These are phyloP conservation scores for Suhomyces sp. DNA, from an alignment of 805 yeast species.

Conservation along the genomic window DNA sequence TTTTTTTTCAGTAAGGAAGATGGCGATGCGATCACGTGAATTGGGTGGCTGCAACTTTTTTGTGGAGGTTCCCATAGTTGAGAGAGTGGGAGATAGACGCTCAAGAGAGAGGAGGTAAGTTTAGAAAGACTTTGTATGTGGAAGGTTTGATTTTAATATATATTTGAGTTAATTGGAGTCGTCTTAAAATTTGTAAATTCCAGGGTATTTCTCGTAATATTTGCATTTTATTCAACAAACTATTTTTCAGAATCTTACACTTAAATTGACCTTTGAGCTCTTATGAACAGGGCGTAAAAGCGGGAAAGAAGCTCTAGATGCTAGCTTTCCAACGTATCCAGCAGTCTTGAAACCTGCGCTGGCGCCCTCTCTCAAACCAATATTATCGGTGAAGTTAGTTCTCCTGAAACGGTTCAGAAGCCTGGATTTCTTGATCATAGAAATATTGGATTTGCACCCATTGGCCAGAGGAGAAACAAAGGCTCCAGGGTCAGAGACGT, in stretches of 20 bases:
- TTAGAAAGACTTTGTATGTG: too few relatives aligned
- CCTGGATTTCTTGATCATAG: slow-evolving; percentile 28
- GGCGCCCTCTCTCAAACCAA: slow-evolving; percentile 18
- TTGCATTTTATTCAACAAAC: background rate
- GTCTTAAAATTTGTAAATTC: too few relatives aligned
- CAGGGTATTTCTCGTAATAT: background rate
- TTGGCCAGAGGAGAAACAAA: slow-evolving; percentile 15
- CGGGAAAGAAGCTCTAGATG: slow-evolving; percentile 20
- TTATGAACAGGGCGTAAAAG: slow-evolving; percentile 12
- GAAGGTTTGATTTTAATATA: too few relatives aligned
- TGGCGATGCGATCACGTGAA: background rate
- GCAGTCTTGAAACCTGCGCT: slow-evolving; percentile 16
- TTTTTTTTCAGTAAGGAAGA: slow-evolving; percentile 1
- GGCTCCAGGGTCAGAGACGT: slow-evolving; percentile 26
- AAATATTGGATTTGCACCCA: slow-evolving; percentile 16
- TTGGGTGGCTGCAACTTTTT: background rate
- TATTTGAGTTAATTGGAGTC: too few relatives aligned
- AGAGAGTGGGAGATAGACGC: too few relatives aligned
- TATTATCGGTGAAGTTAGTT: slow-evolving; percentile 8
- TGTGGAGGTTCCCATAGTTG: background rate
- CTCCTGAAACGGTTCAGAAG: slow-evolving; percentile 19
- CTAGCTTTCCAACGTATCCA: slow-evolving; percentile 23
- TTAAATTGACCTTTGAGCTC: slow-evolving; percentile 2
- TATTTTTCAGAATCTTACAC: slow-evolving; percentile 1
- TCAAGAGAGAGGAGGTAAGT: too few relatives aligned